Evolutionary conservation across 139 green algal genomes (phyloP).

Genomic region (Auxenochlorella protothecoides): DNA sequence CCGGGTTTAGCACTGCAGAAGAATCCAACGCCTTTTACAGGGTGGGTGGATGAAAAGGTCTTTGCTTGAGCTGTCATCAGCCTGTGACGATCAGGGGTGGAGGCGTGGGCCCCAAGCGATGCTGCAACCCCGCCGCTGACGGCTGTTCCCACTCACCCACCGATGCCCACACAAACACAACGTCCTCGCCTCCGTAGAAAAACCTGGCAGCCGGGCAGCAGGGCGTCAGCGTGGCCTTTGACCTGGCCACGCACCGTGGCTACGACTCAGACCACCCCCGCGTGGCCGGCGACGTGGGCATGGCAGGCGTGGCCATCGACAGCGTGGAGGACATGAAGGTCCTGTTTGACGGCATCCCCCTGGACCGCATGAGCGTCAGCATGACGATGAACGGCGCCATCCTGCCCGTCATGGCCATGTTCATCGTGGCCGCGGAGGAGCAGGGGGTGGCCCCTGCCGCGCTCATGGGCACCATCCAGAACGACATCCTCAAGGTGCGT

Average conservation of each 20-base stretch:
- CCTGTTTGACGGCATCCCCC: slow-evolving; percentile 56
- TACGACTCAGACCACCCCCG: slow-evolving; percentile 62
- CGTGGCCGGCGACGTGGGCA: slow-evolving; percentile 59
- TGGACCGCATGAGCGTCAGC: slow-evolving; percentile 52
- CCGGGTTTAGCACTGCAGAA: slow-evolving; percentile 63
- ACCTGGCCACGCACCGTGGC: slow-evolving; percentile 58
- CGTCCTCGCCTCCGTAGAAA: slow-evolving; percentile 1
- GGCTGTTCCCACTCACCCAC: too few relatives aligned
- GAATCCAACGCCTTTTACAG: slow-evolving; percentile 65
- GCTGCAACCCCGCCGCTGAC: too few relatives aligned
- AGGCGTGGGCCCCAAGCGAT: too few relatives aligned
- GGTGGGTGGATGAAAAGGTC: neutral
- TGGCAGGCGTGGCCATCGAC: slow-evolving; percentile 63
- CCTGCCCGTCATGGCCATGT: slow-evolving; percentile 56
- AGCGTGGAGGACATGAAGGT: slow-evolving; percentile 64
- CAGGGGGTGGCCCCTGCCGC: slow-evolving; percentile 25
- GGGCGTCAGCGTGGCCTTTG: slow-evolving; percentile 58
- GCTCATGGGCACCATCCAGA: slow-evolving; percentile 62
- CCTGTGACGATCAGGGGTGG: too few relatives aligned
- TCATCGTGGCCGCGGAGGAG: slow-evolving; percentile 49
- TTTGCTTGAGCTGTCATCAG: neutral
- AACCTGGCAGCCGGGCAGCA: slow-evolving; percentile 51
- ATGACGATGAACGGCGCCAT: slow-evolving; percentile 76
- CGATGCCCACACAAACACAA: too few relatives aligned
- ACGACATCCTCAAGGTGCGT: slow-evolving; percentile 61